These are phyloP conservation scores for Candida michaelii DNA, from an alignment of 805 yeast species.

Conservation along the genomic window DNA sequence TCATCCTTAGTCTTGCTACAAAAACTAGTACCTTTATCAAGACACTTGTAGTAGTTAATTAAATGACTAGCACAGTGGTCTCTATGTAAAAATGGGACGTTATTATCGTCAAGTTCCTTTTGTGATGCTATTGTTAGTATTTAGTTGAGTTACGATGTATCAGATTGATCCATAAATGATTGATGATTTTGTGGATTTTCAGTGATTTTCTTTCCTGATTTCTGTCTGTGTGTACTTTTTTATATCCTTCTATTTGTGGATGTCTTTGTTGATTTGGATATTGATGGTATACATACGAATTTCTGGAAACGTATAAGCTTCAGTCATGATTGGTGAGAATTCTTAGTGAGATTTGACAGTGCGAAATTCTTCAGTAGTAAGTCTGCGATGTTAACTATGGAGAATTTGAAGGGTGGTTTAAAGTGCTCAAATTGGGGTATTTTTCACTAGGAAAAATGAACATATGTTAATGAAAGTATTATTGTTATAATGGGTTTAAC, in stretches of 20 bases:
- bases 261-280: too few relatives aligned
- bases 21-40: slow-evolving; percentile 43
- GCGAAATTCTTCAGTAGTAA: too few relatives aligned
- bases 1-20: slow-evolving; percentile 41
- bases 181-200: too few relatives aligned
- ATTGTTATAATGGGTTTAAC: too few relatives aligned
- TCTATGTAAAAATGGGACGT: slow-evolving; percentile 45
- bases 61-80: slow-evolving; percentile 45
- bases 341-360: too few relatives aligned
- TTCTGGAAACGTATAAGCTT: slow-evolving; percentile 12
- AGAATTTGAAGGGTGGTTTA: too few relatives aligned
- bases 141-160: not conserved
- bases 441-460: too few relatives aligned
- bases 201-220: not conserved
- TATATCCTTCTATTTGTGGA: too few relatives aligned
- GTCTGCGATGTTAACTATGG: too few relatives aligned
- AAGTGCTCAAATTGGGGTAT: too few relatives aligned
- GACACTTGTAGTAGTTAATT: slow-evolving; percentile 43
- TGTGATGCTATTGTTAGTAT: slow-evolving; percentile 20
- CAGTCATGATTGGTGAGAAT: slow-evolving; percentile 10
- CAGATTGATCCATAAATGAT: too few relatives aligned
- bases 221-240: not conserved
- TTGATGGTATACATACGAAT: slow-evolving; percentile 13
- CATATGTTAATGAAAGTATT: too few relatives aligned
- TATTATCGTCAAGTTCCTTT: slow-evolving; percentile 39